Conservation (phyloP, 2,329 filamentous ascomycete genomes). For the Neocatenulostroma microsporum region DNA sequence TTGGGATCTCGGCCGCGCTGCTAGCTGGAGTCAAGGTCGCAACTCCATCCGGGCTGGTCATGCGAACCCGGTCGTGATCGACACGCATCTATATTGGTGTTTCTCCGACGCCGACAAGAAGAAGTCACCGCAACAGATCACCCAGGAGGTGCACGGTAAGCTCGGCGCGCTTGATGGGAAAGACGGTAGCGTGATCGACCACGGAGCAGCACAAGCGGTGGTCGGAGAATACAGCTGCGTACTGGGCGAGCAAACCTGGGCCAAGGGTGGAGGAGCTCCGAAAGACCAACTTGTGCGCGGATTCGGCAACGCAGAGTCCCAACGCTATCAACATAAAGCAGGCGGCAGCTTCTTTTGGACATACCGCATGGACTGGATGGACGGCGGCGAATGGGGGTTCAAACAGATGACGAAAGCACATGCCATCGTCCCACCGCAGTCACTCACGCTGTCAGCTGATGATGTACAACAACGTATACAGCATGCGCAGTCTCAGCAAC, state of each 20-base stretch:
- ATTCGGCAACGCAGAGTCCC: conserved; percentile 44
- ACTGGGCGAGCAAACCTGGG: conserved; percentile 45
- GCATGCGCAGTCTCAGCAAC: conserved; percentile 34
- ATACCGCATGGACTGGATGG: conserved; percentile 55
- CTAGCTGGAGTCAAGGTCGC: conserved; percentile 36
- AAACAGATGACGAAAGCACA: conserved; percentile 43
- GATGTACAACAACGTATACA: conserved; percentile 33
- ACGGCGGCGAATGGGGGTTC: conserved; percentile 56
- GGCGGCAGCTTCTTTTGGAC: conserved; percentile 55
- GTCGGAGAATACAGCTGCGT: conserved; percentile 55
- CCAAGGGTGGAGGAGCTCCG: conserved; percentile 27
- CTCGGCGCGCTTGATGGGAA: conserved; percentile 41
- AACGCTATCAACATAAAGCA: conserved; percentile 42
- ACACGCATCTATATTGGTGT: conserved; percentile 54
- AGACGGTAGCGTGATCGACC: conserved; percentile 42
- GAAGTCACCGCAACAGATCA: conserved; percentile 47
- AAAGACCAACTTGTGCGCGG: conserved; percentile 35
- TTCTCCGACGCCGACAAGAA: conserved; percentile 48
- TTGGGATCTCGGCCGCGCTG: conserved; percentile 44
- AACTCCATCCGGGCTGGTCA: conserved; percentile 13
- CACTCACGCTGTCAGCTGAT: conserved; percentile 30
- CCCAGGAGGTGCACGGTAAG: conserved; percentile 37
- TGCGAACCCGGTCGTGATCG: conserved; percentile 47
- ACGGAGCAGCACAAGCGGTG: conserved; percentile 45
- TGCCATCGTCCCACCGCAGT: conserved; percentile 35